These are phyloP conservation scores for Tulasnella calospora DNA, from an alignment of 768 basidiomycete genomes.

Conservation along the genomic window DNA sequence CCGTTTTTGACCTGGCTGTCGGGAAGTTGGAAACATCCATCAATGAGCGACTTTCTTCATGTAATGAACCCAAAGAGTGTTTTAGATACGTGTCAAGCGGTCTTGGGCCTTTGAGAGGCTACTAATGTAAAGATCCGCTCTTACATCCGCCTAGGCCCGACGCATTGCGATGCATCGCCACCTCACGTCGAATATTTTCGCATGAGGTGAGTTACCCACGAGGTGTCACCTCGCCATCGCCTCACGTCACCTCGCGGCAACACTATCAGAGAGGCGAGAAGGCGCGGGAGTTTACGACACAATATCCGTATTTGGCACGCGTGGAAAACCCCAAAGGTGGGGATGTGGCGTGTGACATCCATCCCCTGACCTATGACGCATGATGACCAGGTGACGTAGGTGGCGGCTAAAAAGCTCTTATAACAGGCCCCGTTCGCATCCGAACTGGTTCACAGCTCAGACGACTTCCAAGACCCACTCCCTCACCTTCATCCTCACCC, in stretches of 20 bases:
- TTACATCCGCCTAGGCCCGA: no score
- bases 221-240: no score
- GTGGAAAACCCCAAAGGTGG: not conserved
- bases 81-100: no score
- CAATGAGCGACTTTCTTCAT: no score
- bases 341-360: not conserved
- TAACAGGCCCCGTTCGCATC: constrained; percentile 9
- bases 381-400: not conserved
- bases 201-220: no score
- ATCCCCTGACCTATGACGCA: not conserved
- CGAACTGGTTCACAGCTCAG: not conserved
- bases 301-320: not conserved
- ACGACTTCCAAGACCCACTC: not conserved
- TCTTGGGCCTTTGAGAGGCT: no score
- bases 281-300: not conserved
- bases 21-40: no score
- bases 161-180: no score
- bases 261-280: not conserved
- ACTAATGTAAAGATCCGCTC: no score
- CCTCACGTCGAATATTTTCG: no score
- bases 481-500: not conserved
- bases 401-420: not conserved
- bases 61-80: no score
- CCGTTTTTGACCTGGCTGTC: no score
- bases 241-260: not conserved